These are phyloP conservation scores for Penicillium sp. DNA, from an alignment of 2,329 filamentous ascomycete species.

Conservation along the genomic window DNA sequence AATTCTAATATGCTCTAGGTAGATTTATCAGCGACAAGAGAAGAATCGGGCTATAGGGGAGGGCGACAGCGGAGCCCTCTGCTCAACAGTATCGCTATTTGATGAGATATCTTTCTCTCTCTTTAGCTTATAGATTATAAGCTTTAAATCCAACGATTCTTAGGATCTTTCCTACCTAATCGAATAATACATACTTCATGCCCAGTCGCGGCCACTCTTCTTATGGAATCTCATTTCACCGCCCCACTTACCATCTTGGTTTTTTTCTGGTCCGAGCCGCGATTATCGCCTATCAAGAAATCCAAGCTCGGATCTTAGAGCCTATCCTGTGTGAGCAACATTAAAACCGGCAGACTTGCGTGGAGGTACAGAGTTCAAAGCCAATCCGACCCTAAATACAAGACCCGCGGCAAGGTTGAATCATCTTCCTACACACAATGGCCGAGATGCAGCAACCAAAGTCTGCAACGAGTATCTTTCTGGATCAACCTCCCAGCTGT, in stretches of 20 bases:
- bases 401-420: background rate
- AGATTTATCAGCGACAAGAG: too few relatives aligned
- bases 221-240: background rate
- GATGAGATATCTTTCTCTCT: too few relatives aligned
- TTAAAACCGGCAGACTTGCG: background rate
- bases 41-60: too few relatives aligned
- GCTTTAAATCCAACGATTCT: too few relatives aligned
- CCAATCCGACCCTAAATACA: background rate
- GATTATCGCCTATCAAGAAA: background rate
- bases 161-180: too few relatives aligned
- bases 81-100: too few relatives aligned
- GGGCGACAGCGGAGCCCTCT: too few relatives aligned
- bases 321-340: background rate
- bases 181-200: too few relatives aligned
- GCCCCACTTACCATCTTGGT: background rate
- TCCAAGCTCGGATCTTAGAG: background rate
- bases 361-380: background rate
- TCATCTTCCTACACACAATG: constrained; percentile 19
- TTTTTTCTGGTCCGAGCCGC: background rate
- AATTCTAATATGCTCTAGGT: too few relatives aligned
- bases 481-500: constrained; percentile 54
- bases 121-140: too few relatives aligned
- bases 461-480: constrained; percentile 44
- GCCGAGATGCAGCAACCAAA: constrained; percentile 31
- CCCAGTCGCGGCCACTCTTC: too few relatives aligned